Conservation (phyloP, 192 early-diverging fungal species). For the Glomus cerebriforme region DNA sequence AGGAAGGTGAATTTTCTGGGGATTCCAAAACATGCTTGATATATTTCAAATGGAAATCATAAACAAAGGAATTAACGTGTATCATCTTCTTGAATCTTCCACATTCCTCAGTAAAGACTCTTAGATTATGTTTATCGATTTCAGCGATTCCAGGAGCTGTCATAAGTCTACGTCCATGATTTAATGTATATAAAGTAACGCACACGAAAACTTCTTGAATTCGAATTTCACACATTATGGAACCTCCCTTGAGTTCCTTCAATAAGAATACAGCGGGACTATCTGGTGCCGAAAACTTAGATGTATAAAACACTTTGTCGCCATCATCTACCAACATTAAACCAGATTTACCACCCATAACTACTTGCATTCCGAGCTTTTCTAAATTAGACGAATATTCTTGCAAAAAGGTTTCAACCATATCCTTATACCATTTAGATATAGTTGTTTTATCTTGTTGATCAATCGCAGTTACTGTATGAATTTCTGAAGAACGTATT, state of each 20-base stretch:
- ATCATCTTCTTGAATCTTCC: conserved; percentile 57
- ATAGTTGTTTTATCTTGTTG: conserved; percentile 5
- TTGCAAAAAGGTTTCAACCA: conserved; percentile 53
- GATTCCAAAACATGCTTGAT: conserved; percentile 49
- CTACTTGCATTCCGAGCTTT: conserved; percentile 59
- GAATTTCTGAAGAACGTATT: conserved; percentile 20
- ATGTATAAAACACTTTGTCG: conserved; percentile 40
- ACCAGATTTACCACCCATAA: conserved; percentile 53
- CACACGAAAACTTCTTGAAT: conserved; percentile 59
- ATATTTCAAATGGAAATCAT: conserved; percentile 60
- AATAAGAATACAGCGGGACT: conserved; percentile 54
- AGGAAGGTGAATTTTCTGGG: conserved; percentile 36
- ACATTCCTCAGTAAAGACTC: conserved; percentile 59
- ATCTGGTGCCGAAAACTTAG: conserved; percentile 45
- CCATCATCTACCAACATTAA: conserved; percentile 37
- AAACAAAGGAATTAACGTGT: conserved; percentile 64
- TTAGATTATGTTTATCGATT: conserved; percentile 48
- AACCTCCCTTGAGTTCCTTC: conserved; percentile 56
- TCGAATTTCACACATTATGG: conserved; percentile 61
- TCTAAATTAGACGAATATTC: conserved; percentile 59
- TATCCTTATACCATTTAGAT: conserved; percentile 47
- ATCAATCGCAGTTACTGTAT: background rate
- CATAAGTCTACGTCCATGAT: conserved; percentile 51
- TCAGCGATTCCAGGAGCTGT: conserved; percentile 42
- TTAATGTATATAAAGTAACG: conserved; percentile 60